Evolutionary conservation across 768 basidiomycete genomes (phyloP).

Genomic region (Pisolithus albus): DNA sequence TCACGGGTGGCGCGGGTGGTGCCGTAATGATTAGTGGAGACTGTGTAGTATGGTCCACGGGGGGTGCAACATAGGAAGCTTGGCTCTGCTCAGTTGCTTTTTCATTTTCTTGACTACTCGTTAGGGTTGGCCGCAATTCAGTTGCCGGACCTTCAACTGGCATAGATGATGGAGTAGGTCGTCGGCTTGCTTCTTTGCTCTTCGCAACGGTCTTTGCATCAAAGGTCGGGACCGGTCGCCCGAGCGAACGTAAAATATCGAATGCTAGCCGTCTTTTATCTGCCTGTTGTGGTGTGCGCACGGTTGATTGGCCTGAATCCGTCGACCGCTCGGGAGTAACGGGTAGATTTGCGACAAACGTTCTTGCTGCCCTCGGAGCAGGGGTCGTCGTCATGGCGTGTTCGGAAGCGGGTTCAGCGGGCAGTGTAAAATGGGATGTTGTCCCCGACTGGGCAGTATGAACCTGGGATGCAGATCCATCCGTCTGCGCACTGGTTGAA

Average conservation of each 20-base stretch:
- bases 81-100: background rate
- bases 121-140: background rate
- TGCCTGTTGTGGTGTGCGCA: conserved; percentile 33
- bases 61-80: background rate
- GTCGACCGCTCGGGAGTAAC: conserved; percentile 7
- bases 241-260: conserved; percentile 51
- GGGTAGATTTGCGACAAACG: background rate
- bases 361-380: background rate
- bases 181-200: conserved; percentile 3
- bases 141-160: too few relatives aligned
- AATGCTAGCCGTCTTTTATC: conserved; percentile 47
- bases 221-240: conserved; percentile 13
- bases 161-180: too few relatives aligned
- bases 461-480: background rate
- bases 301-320: background rate
- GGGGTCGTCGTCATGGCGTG: background rate
- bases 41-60: background rate
- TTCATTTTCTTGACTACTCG: background rate
- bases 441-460: background rate
- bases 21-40: background rate
- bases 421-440: background rate
- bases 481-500: too few relatives aligned
- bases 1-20: too few relatives aligned
- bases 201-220: background rate
- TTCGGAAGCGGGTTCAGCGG: background rate